Percentiles rank a stretch among this genome's conserved stretches.
Evolutionary conservation across 2,329 filamentous ascomycete genomes (phyloP).

Genomic region (Arthrobotrys sinensis): DNA sequence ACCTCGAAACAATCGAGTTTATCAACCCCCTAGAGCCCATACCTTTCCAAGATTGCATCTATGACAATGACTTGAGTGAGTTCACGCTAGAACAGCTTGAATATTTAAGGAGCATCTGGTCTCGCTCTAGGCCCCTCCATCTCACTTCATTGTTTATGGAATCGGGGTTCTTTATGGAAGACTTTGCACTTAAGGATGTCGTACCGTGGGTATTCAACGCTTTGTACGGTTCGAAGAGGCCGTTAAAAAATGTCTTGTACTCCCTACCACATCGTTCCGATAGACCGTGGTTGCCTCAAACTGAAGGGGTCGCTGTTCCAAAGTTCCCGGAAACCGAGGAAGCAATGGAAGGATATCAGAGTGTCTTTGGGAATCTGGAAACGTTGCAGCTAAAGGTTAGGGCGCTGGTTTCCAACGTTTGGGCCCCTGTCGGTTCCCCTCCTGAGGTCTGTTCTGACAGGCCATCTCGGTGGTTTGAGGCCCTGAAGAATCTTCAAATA

Average conservation of each 20-base stretch:
- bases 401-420: too few relatives aligned
- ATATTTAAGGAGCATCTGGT: background rate
- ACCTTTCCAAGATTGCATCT: background rate
- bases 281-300: background rate
- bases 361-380: background rate
- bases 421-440: background rate
- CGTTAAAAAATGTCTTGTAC: background rate
- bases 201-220: background rate
- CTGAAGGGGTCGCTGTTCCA: background rate
- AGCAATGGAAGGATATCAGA: background rate
- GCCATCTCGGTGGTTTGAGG: conserved; percentile 5
- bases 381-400: background rate
- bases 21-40: background rate
- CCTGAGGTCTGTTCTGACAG: background rate
- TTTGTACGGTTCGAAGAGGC: background rate
- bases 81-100: background rate
- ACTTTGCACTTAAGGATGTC: background rate
- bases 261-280: background rate
- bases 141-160: too few relatives aligned
- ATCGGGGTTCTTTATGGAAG: background rate
- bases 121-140: background rate
- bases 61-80: background rate
- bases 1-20: conserved; percentile 5
- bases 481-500: background rate
- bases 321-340: background rate